These are phyloP conservation scores for Fraxinus floribunda DNA, from an alignment of 305 asterid genomes.

Conservation along the genomic window DNA sequence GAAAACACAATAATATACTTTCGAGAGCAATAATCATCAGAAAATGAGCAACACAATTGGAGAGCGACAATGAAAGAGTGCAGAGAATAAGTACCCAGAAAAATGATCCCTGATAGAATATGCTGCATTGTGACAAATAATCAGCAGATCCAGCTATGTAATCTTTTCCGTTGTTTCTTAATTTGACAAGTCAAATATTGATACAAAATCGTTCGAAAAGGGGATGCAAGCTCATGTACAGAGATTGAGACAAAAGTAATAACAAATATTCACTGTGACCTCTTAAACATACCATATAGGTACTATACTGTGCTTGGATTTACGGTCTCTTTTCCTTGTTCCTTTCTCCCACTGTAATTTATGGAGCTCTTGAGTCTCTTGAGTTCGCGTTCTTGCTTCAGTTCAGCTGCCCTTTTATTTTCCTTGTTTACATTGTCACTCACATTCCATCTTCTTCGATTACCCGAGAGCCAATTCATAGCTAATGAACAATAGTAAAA, in stretches of 20 bases:
- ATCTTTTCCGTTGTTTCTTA: neutral
- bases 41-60: neutral
- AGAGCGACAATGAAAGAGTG: neutral
- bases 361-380: slow-evolving; percentile 38
- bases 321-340: slow-evolving; percentile 17
- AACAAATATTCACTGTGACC: neutral
- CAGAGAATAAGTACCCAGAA: neutral
- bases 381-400: slow-evolving; percentile 39
- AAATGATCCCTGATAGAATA: neutral
- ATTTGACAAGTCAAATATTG: neutral
- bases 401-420: slow-evolving; percentile 27
- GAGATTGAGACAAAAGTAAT: neutral
- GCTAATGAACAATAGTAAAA: slow-evolving; percentile 28
- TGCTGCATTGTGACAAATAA: neutral
- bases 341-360: slow-evolving; percentile 34
- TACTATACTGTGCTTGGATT: slow-evolving; percentile 1
- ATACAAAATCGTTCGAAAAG: neutral
- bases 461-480: slow-evolving; percentile 33
- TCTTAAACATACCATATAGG: neutral
- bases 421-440: slow-evolving; percentile 26
- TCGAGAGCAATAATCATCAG: neutral
- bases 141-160: neutral
- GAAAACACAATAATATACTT: neutral
- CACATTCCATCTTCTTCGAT: slow-evolving; percentile 22
- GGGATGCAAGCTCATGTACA: neutral